These are phyloP conservation scores for Pythium sukuiense DNA, from an alignment of 352 stramenopile genomes.

Conservation along the genomic window DNA sequence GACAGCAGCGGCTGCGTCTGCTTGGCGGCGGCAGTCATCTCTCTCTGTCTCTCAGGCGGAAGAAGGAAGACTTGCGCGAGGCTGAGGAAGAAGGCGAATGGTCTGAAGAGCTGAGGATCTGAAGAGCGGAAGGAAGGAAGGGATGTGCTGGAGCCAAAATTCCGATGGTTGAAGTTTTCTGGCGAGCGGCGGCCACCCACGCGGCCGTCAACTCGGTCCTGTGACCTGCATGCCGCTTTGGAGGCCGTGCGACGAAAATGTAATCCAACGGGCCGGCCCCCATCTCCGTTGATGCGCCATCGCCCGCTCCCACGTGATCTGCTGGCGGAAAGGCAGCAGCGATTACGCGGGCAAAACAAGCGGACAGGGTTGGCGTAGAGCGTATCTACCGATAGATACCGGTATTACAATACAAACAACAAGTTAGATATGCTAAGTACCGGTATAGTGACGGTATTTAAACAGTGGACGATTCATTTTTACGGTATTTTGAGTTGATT, in stretches of 20 bases:
- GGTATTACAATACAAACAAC: too few species aligned
- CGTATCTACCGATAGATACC: too few species aligned
- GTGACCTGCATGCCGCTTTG: neutral
- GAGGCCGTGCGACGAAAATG: neutral
- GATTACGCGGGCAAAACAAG: too few species aligned
- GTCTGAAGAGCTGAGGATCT: too few species aligned
- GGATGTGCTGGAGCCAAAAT: conserved; percentile 1
- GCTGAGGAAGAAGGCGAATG: neutral
- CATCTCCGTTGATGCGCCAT: conserved; percentile 1
- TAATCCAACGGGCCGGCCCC: neutral
- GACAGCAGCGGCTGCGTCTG: conserved; percentile 7
- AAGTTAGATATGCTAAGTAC: too few species aligned
- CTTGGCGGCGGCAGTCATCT: conserved; percentile 2
- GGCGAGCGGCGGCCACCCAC: neutral
- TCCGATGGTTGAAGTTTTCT: conserved; percentile 1
- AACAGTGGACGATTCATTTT: too few species aligned
- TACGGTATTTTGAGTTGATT: too few species aligned
- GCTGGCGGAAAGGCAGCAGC: neutral
- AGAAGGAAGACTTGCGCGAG: neutral
- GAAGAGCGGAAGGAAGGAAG: neutral
- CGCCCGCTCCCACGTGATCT: neutral
- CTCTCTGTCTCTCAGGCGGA: neutral
- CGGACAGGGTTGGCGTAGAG: too few species aligned
- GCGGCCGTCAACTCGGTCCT: neutral
- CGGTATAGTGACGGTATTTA: too few species aligned